A percentile compares a stretch with the other conserved stretches of the same genome.
Conservation (phyloP, 2,329 filamentous ascomycete species). For the Sodiomyces alkalinus region DNA sequence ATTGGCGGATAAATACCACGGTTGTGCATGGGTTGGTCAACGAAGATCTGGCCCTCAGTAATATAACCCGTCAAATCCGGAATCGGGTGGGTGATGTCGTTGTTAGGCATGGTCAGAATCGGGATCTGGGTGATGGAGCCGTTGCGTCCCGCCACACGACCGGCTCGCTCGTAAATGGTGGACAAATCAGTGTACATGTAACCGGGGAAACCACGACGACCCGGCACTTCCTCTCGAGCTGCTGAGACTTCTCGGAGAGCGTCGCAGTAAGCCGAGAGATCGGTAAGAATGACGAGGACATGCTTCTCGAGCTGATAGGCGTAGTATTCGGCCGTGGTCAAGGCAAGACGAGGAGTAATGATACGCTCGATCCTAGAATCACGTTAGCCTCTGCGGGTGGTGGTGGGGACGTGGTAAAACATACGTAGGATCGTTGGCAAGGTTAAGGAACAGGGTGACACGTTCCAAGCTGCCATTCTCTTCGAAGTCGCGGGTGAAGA, state of each 20-base stretch:
- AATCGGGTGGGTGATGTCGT: slow-evolving; percentile 98
- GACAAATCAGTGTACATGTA: slow-evolving; percentile 99
- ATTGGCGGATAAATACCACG: slow-evolving; percentile 97
- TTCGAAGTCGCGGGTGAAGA: slow-evolving; percentile 97
- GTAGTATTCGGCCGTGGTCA: slow-evolving; percentile 98
- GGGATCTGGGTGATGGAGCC: slow-evolving; percentile 98
- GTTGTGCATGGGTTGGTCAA: slow-evolving; percentile 88
- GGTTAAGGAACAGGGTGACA: slow-evolving; percentile 93
- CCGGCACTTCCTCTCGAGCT: slow-evolving; percentile 94
- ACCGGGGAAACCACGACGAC: slow-evolving; percentile 97
- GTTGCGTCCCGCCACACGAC: slow-evolving; percentile 91
- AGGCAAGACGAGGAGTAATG: slow-evolving; percentile 92
- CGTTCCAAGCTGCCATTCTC: slow-evolving; percentile 98
- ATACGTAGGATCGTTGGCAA: slow-evolving; percentile 96
- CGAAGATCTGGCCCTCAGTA: slow-evolving; percentile 95
- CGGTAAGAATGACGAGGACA: slow-evolving; percentile 95
- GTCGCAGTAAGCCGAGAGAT: slow-evolving; percentile 96
- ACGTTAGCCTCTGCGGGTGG: slow-evolving; percentile 5
- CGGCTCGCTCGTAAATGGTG: slow-evolving; percentile 97
- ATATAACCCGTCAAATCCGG: slow-evolving; percentile 98
- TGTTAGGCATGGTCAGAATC: slow-evolving; percentile 98
- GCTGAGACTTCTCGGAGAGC: slow-evolving; percentile 97
- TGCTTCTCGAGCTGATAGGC: slow-evolving; percentile 99
- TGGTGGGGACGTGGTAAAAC: slow-evolving; percentile 16
- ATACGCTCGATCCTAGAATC: slow-evolving; percentile 82